Conservation (phyloP, 208 protist genomes). For the Acanthamoeba royreba region DNA sequence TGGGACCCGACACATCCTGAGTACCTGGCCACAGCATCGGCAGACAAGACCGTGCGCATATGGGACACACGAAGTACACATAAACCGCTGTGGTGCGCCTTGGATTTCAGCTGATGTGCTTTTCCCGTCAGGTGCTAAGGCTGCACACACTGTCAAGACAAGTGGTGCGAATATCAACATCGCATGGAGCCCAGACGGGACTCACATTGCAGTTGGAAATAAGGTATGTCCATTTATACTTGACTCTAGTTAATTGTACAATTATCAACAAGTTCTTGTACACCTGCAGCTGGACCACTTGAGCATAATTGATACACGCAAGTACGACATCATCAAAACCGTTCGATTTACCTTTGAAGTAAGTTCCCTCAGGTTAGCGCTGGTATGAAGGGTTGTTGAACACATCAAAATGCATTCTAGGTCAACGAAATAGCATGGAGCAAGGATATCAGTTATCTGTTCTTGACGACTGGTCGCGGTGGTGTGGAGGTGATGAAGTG, state of each 20-base stretch:
- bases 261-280: too few species aligned
- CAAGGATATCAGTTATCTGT: not conserved
- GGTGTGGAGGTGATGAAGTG: constrained; percentile 52
- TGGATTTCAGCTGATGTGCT: too few species aligned
- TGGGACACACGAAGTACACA: constrained; percentile 59
- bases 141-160: constrained; percentile 50
- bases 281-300: constrained; percentile 46
- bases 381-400: too few species aligned
- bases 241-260: not conserved
- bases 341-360: constrained; percentile 8
- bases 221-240: constrained; percentile 50
- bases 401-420: not conserved
- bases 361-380: not conserved
- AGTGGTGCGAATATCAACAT: constrained; percentile 71
- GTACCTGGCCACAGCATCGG: constrained; percentile 62
- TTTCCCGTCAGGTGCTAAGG: constrained; percentile 46
- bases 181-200: constrained; percentile 60
- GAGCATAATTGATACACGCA: constrained; percentile 60
- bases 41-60: constrained; percentile 66
- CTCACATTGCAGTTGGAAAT: constrained; percentile 63
- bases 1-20: constrained; percentile 52
- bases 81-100: not conserved
- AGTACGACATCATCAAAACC: constrained; percentile 43
- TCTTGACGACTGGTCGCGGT: constrained; percentile 56
- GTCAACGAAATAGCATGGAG: constrained; percentile 70